Evolutionary conservation across 2,329 filamentous ascomycete species (phyloP).

Genomic region (Botrytis aclada): DNA sequence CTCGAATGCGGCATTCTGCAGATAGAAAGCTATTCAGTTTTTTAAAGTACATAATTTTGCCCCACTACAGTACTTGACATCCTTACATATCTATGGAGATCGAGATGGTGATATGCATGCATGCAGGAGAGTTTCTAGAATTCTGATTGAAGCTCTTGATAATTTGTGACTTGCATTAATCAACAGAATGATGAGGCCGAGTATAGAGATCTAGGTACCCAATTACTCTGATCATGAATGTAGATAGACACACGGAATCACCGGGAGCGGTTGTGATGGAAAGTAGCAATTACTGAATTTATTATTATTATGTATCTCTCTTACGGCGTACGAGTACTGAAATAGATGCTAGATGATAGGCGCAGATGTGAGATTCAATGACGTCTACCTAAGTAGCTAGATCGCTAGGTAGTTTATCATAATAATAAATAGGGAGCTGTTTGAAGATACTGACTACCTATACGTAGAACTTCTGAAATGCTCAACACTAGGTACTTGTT

Average conservation of each 20-base stretch:
- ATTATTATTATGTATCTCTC: background rate
- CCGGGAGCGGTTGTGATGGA: background rate
- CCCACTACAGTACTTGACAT: background rate
- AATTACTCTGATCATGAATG: background rate
- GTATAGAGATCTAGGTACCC: background rate
- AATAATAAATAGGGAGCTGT: too few species aligned
- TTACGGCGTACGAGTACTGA: background rate
- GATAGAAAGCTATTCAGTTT: background rate
- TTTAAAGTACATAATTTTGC: slow-evolving; percentile 5
- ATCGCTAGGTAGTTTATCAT: background rate
- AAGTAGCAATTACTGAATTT: background rate
- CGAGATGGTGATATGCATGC: background rate
- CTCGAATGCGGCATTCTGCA: background rate
- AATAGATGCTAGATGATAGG: background rate
- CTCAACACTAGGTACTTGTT: background rate
- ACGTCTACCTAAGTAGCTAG: background rate
- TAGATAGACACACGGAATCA: background rate
- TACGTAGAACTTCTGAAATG: background rate
- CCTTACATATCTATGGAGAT: background rate
- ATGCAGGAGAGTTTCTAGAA: background rate
- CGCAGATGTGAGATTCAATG: background rate
- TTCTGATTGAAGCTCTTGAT: background rate
- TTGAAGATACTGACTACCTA: background rate
- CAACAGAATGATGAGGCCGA: background rate
- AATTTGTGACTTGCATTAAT: background rate